Conservation (phyloP, 1,284 basidiomycete species). For the Cryptococcus depauperatus region DNA sequence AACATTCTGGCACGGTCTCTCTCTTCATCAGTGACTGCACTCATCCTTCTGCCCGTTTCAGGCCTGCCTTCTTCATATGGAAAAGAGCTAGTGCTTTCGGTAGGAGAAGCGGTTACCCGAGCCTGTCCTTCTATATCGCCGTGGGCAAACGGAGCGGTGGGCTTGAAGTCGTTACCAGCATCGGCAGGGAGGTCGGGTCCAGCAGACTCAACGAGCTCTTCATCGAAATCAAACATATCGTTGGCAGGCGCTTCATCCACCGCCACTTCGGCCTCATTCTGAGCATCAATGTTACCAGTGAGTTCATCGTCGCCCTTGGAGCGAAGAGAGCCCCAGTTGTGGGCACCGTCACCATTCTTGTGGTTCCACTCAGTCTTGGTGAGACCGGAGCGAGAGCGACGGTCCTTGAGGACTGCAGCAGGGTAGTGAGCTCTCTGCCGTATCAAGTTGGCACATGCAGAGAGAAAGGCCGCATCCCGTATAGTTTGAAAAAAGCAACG, state of each 20-base stretch:
- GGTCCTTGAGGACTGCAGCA: conserved; percentile 65
- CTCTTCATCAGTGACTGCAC: conserved; percentile 56
- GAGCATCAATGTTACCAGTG: conserved; percentile 23
- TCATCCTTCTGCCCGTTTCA: conserved; percentile 34
- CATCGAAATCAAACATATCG: conserved; percentile 15
- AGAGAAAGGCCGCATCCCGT: no score
- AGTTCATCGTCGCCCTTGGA: conserved; percentile 55
- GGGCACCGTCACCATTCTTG: conserved; percentile 68
- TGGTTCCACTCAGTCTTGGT: conserved; percentile 55
- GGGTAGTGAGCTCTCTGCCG: conserved; percentile 54
- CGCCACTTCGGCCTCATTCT: conserved; percentile 52
- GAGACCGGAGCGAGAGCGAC: conserved; percentile 62
- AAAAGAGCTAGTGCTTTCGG: conserved; percentile 23
- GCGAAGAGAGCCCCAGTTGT: conserved; percentile 71
- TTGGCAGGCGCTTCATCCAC: not conserved
- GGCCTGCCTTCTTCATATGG: conserved; percentile 18
- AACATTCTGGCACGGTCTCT: conserved; percentile 46
- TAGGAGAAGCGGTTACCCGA: conserved; percentile 5
- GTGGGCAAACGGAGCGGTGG: not conserved
- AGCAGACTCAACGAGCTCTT: conserved; percentile 1
- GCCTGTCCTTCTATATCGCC: not conserved
- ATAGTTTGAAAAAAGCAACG: no score
- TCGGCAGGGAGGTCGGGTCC: not conserved
- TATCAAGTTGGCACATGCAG: no score
- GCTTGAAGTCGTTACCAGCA: conserved; percentile 3